These are phyloP conservation scores for Rhodomyrtus psidioides DNA, from an alignment of 441 rosid species.

Conservation along the genomic window DNA sequence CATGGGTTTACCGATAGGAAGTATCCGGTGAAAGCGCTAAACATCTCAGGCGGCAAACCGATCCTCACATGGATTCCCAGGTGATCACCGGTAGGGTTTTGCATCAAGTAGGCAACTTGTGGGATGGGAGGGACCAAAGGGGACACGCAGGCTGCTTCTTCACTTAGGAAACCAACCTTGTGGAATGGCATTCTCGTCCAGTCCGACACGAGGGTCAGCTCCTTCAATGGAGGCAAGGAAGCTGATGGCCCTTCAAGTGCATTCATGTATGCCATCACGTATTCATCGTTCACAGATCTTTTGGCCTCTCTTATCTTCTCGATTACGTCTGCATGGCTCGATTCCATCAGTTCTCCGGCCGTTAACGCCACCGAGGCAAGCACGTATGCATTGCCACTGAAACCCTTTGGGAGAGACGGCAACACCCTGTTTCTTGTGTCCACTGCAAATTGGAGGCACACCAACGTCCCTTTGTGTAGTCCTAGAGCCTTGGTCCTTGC, in stretches of 20 bases:
- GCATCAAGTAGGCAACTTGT: conserved; percentile 61
- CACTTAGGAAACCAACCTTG: conserved; percentile 33
- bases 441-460: conserved; percentile 62
- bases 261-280: conserved; percentile 43
- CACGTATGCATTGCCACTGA: conserved; percentile 57
- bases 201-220: conserved; percentile 56
- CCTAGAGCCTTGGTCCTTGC: conserved; percentile 45
- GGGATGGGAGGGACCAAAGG: conserved; percentile 58
- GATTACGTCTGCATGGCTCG: conserved; percentile 23
- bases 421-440: conserved; percentile 42
- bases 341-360: conserved; percentile 35
- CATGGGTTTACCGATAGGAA: conserved; percentile 13
- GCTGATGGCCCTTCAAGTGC: conserved; percentile 38
- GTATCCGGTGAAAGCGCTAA: conserved; percentile 26
- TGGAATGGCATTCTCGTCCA: conserved; percentile 72
- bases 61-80: conserved; percentile 43
- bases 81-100: conserved; percentile 32
- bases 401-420: conserved; percentile 38
- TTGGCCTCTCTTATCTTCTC: conserved; percentile 55
- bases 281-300: conserved; percentile 31
- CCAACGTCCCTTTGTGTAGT: conserved; percentile 37
- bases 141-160: conserved; percentile 32
- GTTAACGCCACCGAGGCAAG: conserved; percentile 41
- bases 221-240: conserved; percentile 45
- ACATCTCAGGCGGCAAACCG: conserved; percentile 35